These are phyloP conservation scores for Kluyveromyces sp. DNA, from an alignment of 1,139 yeast species.

Conservation along the genomic window DNA sequence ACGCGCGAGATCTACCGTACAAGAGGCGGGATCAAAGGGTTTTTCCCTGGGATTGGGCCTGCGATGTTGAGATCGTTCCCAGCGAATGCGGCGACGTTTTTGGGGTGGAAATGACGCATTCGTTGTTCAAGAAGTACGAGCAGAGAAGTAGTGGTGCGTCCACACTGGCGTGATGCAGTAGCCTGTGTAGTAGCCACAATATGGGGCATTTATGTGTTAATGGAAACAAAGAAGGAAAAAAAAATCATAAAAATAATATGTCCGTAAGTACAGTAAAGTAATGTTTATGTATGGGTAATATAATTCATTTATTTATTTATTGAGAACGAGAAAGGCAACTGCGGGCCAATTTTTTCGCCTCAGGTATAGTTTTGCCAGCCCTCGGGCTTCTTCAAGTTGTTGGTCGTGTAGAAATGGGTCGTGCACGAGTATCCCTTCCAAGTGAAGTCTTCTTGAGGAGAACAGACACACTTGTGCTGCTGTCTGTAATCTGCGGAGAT, in stretches of 20 bases:
- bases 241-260: neutral
- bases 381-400: conserved; percentile 55
- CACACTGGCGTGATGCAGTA: too few species aligned
- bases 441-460: conserved; percentile 70
- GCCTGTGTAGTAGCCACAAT: too few species aligned
- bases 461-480: conserved; percentile 58
- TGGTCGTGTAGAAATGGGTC: conserved; percentile 56
- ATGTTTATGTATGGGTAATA: neutral
- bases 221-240: neutral
- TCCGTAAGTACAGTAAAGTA: neutral
- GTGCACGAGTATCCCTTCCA: conserved; percentile 87
- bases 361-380: conserved; percentile 63
- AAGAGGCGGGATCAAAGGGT: conserved; percentile 79
- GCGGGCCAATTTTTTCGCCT: neutral
- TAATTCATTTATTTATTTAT: neutral
- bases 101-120: conserved; percentile 84
- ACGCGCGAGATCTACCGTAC: conserved; percentile 51
- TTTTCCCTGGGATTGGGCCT: conserved; percentile 97
- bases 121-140: conserved; percentile 42
- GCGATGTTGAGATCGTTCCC: conserved; percentile 94
- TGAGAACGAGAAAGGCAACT: neutral
- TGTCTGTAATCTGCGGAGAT: conserved; percentile 47
- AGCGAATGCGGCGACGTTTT: conserved; percentile 95
- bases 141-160: conserved; percentile 7
- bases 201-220: neutral